phyloP scores from a whole-genome alignment of 352 stramenopile genomes.

The Pythium brassicae region DNA sequence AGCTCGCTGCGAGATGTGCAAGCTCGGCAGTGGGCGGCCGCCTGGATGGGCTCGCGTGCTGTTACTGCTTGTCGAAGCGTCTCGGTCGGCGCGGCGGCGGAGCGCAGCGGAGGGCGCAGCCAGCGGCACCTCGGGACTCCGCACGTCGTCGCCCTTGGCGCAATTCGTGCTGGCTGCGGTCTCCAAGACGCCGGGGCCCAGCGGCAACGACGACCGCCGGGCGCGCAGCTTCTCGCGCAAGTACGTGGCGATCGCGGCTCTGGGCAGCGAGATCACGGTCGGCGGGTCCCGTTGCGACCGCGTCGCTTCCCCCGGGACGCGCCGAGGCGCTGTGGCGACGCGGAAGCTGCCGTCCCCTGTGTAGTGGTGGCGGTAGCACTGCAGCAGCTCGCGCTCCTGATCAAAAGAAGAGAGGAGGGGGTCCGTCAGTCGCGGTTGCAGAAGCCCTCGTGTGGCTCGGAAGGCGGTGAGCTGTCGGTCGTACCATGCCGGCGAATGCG shows the following conservation, averaged over 20 bases:
- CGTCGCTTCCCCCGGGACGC: background rate
- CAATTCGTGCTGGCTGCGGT: no score
- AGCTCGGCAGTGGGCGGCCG: slow-evolving; percentile 5
- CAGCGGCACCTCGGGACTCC: slow-evolving; percentile 23
- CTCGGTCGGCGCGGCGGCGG: background rate
- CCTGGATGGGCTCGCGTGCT: background rate
- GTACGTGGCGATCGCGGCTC: slow-evolving; percentile 50
- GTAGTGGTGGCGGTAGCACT: slow-evolving; percentile 70
- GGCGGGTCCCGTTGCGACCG: slow-evolving; percentile 10
- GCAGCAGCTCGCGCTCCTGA: slow-evolving; percentile 52
- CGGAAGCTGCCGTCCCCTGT: slow-evolving; percentile 37
- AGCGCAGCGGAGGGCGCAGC: background rate
- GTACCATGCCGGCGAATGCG: slow-evolving; percentile 44
- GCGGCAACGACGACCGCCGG: slow-evolving; percentile 15
- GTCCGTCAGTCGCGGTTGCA: background rate
- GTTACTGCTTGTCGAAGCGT: no score
- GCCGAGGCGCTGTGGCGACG: slow-evolving; percentile 9
- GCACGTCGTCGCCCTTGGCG: slow-evolving; percentile 49
- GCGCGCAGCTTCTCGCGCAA: slow-evolving; percentile 46
- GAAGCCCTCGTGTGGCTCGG: background rate
- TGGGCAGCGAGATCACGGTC: slow-evolving; percentile 43
- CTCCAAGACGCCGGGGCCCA: no score
- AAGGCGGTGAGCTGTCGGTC: no score
- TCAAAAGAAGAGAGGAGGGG: background rate
- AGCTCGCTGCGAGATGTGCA: background rate